Base-by-base conservation (phyloP, 805 yeast species). In the Schwanniomyces pseudopolymorphus region DNA sequence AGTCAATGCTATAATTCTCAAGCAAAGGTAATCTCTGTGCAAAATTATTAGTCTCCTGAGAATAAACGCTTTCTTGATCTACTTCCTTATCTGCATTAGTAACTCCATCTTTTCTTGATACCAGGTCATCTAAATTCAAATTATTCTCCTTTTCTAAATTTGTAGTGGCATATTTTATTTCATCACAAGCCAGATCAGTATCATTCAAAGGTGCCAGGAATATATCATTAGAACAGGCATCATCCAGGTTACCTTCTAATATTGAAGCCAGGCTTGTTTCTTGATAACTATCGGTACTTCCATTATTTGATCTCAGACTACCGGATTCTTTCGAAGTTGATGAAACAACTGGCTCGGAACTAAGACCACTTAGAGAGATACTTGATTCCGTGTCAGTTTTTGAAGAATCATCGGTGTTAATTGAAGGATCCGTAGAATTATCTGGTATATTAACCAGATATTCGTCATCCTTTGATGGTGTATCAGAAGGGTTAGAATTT, bases 1-100 rank as follows among this genome's bases (percentile, higher is more conserved):
- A 54, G 16, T 49, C 57, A 28, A 22, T 33, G 38, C 69, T 66
- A 20, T 52, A 55, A 44, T 63, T 56, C 24, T 54, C 50, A 33
- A 66, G 51, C 31, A 66, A 53, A 2, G 68, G 65, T 11, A 66
- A 49, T 31, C 59, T 50, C 39, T 63, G 69, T 1, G 52, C 60
- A 39, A 59, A 66, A 28, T 51, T 49, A 14, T 16, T 16, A 5
- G 49, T 40, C 17, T 39, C 47, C 33, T 39, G 46, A 10, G 56
- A 44, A 33, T 44, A 35, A 2, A 55, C 10, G 26, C 59, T 52
- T 21, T 25, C 40, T 42, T 46, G 53, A 40, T 51, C 55, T n/a
- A n/a, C 26, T 22, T 24, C 26, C 9, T 21, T 31, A n/a, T n/a
- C n/a, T n/a, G n/a, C n/a, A n/a, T n/a, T n/a, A n/a, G n/a, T n/a